These are phyloP conservation scores for Tylopilus sp. DNA, from an alignment of 1,284 basidiomycete genomes.

Conservation along the genomic window DNA sequence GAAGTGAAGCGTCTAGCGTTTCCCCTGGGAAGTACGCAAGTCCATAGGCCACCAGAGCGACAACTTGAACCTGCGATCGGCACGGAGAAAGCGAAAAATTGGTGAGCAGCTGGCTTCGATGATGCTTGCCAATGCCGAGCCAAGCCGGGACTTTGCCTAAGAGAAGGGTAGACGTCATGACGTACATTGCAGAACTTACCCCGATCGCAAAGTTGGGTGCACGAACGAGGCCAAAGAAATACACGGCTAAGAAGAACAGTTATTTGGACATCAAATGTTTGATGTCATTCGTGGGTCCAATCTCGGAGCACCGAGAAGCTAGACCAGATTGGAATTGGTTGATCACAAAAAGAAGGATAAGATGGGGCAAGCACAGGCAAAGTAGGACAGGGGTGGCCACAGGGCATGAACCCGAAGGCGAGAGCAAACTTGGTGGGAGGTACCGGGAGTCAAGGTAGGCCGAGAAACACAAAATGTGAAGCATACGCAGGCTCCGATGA, in stretches of 20 bases:
- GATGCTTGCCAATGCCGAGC: conserved; percentile 74
- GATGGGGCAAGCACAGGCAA: not conserved
- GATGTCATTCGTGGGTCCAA: conserved; percentile 80
- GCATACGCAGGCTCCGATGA: conserved; percentile 87
- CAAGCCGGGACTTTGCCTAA: conserved; percentile 76
- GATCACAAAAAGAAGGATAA: not conserved
- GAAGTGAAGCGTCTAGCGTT: conserved; percentile 71
- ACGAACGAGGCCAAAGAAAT: conserved; percentile 74
- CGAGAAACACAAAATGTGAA: conserved; percentile 94
- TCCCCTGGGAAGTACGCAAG: conserved; percentile 91
- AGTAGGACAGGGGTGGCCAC: not conserved
- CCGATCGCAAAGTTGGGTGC: conserved; percentile 88
- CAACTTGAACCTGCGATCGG: conserved; percentile 44
- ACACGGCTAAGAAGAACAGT: conserved; percentile 82
- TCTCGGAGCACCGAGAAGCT: conserved; percentile 84
- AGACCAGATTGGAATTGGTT: not conserved
- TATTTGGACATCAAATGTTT: conserved; percentile 85
- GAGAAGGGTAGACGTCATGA: not conserved
- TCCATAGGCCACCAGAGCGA: conserved; percentile 80
- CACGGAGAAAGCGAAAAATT: not conserved
- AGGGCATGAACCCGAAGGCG: conserved; percentile 74
- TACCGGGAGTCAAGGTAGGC: conserved; percentile 77
- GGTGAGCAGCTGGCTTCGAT: conserved; percentile 51
- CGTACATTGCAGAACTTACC: conserved; percentile 39
- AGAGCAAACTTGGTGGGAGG: conserved; percentile 87